Evolutionary conservation across 1,284 basidiomycete species (phyloP), one percentile per base, ranked within the genome.

Genomic region (Ustanciosporium gigantosporum): DNA sequence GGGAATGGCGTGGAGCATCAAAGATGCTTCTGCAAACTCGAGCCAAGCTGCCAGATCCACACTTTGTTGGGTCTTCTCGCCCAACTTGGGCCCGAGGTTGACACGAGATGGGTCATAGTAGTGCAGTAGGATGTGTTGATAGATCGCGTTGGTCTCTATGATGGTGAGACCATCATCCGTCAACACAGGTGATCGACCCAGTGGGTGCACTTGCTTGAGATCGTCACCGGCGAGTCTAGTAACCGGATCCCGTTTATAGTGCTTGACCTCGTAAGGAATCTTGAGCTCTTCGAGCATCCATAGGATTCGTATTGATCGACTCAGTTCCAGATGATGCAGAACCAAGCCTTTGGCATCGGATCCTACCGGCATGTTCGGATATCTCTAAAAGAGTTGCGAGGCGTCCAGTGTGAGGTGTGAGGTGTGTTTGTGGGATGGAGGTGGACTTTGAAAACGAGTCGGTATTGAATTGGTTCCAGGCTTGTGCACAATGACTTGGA

Each of bases 101-200:
- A 52, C 59, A 0, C 27, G 19, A 1, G 19, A 3, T 0, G 59
- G 39, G 20, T 62, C 41, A 29, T 56, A 62, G 31, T 62, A 57
- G 42, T 62, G 59, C 17, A 25, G 36, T 14, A 62, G 19, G 2
- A 62, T 45, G 25, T 62, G 45, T 11, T 40, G 19, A 36, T 55
- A 42, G 59, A 62, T 62, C 7, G 49, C 45, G 19, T 49, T 57
- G 2, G 52, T 52, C 17, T 62, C 59, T 41, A 52, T 52, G 25
- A 62, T 52, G 22, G 48, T 57, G 3, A 62, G 31, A 0, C 25
- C 20, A 9, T 46, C 52, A 24, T 62, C 59, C 13, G 49, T 49
- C 6, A 62, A 42, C 0, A 62, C 53, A 16, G 59, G 59, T 2
- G 59, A 62, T 5, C 59, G 44, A 3, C 59, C 59, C n/a, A 62